Evolutionary conservation across 176 grass and related monocot species (phyloP).

Genomic region (Microstegium vimineum): DNA sequence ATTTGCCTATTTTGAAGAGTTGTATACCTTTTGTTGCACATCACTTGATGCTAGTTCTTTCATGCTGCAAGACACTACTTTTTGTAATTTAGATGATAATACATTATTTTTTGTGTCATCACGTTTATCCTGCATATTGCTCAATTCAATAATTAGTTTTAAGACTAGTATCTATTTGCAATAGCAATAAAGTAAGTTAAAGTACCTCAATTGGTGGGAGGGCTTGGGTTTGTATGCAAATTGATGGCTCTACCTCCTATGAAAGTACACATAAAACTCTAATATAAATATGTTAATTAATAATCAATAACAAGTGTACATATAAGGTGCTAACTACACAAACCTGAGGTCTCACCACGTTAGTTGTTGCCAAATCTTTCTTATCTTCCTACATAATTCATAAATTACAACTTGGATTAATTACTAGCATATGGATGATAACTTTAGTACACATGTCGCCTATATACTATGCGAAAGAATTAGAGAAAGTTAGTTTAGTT

Average conservation of each 20-base stretch:
- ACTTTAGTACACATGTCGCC: not conserved
- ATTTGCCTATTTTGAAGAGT: not conserved
- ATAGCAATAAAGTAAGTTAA: not conserved
- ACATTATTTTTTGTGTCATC: not conserved
- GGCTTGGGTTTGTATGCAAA: not conserved
- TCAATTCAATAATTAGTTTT: conserved; percentile 3
- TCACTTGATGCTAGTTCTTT: not conserved
- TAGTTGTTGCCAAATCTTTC: not conserved
- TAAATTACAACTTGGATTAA: not conserved
- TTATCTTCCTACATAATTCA: conserved; percentile 30
- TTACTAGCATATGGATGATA: not conserved
- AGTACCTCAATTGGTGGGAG: conserved; percentile 9
- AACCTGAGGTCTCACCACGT: conserved; percentile 1
- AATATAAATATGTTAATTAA: not conserved
- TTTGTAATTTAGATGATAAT: not conserved
- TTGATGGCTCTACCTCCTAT: not conserved
- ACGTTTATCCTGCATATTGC: conserved; percentile 15
- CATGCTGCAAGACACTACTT: not conserved
- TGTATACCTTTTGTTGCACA: conserved; percentile 28
- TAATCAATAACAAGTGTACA: not conserved
- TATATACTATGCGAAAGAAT: not conserved
- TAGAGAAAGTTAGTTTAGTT: not conserved
- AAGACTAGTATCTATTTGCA: not conserved
- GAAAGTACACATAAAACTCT: not conserved
- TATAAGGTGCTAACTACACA: not conserved